phyloP scores from a whole-genome alignment of 257 asterid genomes.

The Solanum habrochaites region DNA sequence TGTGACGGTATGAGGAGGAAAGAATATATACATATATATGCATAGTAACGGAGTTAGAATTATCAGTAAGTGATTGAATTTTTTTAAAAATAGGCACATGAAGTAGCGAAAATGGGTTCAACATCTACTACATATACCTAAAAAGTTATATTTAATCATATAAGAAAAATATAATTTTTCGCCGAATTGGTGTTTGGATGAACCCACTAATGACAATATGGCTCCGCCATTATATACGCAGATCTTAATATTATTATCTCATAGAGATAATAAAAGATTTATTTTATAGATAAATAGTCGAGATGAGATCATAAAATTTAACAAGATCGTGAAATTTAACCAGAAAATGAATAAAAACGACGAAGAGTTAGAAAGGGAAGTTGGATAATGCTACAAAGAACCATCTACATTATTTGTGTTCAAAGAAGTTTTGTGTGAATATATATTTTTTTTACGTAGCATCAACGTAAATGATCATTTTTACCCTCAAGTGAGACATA shows the following conservation, averaged over 20 bases:
- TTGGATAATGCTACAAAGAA: background rate
- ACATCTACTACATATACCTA: no score
- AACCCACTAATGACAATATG: no score
- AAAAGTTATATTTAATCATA: no score
- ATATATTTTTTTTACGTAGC: no score
- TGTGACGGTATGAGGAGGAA: fast-evolving
- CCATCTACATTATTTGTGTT: background rate
- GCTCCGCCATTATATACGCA: background rate
- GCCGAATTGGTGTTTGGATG: no score
- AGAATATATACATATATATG: background rate
- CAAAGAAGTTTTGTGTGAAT: background rate
- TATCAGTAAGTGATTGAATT: no score
- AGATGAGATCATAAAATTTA: background rate
- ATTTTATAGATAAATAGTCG: fast-evolving
- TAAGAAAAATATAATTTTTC: no score
- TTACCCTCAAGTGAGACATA: background rate
- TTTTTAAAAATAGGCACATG: no score
- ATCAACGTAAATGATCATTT: background rate
- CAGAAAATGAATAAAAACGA: background rate
- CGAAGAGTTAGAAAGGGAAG: background rate
- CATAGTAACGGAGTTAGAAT: no score
- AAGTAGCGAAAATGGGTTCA: no score
- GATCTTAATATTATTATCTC: background rate
- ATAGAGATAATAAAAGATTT: background rate
- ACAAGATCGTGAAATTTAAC: background rate